These are phyloP conservation scores for Penicillium glabrum DNA, from an alignment of 2,329 filamentous ascomycete genomes.

Conservation along the genomic window DNA sequence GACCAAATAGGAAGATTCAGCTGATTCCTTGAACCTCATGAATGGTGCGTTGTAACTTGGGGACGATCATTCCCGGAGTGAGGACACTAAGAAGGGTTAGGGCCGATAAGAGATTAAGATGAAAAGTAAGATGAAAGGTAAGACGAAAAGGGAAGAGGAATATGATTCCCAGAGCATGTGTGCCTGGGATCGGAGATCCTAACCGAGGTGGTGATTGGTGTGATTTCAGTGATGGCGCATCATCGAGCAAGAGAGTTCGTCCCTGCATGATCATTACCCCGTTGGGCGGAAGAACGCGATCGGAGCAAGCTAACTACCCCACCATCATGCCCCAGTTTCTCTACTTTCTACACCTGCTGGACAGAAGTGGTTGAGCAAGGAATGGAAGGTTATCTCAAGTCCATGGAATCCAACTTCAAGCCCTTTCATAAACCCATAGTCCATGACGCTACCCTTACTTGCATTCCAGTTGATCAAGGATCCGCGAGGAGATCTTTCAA, in stretches of 20 bases:
- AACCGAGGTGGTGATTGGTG: conserved; percentile 18
- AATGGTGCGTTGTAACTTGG: conserved; percentile 14
- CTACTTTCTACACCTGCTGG: neutral
- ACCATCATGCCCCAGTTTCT: conserved; percentile 2
- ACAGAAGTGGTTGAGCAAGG: conserved; percentile 19
- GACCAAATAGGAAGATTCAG: neutral
- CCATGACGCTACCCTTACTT: conserved; percentile 23
- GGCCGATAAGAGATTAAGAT: conserved; percentile 1
- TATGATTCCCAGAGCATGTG: neutral
- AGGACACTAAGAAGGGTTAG: neutral
- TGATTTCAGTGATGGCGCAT: conserved; percentile 4
- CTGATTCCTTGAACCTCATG: neutral
- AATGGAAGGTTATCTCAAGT: conserved; percentile 16
- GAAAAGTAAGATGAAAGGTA: neutral
- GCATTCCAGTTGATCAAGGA: conserved; percentile 27
- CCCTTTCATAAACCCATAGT: conserved; percentile 5
- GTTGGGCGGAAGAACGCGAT: conserved; percentile 10
- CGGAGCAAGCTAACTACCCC: conserved; percentile 8
- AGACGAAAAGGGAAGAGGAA: too few relatives aligned
- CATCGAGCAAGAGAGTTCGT: conserved; percentile 2
- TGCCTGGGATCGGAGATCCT: neutral
- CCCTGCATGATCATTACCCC: conserved; percentile 12
- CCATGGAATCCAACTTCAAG: neutral
- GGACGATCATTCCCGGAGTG: conserved; percentile 12
- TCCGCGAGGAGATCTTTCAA: conserved; percentile 22